Conservation (phyloP, 169 alveolate genomes). For the Eimeria praecox region DNA sequence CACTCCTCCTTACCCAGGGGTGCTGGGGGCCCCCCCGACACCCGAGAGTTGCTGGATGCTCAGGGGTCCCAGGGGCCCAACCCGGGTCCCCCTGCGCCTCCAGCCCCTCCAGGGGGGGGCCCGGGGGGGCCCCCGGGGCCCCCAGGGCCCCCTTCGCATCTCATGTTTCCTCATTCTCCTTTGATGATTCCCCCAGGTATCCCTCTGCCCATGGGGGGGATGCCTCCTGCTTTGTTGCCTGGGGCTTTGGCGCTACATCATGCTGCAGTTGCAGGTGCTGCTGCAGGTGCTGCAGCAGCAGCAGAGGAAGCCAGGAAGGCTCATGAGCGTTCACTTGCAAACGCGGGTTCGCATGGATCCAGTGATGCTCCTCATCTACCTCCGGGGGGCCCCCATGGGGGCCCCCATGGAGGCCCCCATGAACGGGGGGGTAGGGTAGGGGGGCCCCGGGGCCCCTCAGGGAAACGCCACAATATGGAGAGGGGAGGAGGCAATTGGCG, state of each 20-base stretch:
- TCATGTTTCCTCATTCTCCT: conserved; percentile 45
- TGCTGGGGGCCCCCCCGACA: conserved; percentile 9
- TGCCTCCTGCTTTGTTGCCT: conserved; percentile 60
- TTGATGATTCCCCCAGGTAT: conserved; percentile 65
- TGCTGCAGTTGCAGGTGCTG: conserved; percentile 73
- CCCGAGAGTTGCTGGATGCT: not conserved
- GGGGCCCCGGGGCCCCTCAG: conserved; percentile 27
- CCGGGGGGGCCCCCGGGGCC: conserved; percentile 23
- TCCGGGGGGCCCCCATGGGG: conserved; percentile 33
- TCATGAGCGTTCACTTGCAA: conserved; percentile 12
- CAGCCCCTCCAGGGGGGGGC: conserved; percentile 4
- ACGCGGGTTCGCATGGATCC: not conserved
- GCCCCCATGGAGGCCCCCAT: conserved; percentile 26
- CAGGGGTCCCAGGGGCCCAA: not conserved
- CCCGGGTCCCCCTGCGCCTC: not conserved
- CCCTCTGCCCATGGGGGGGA: conserved; percentile 45
- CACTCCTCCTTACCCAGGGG: not conserved
- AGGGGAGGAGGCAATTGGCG: conserved; percentile 28
- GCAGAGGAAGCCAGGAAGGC: conserved; percentile 62
- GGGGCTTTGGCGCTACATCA: conserved; percentile 65
- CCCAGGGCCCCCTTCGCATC: conserved; percentile 11
- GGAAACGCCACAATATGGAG: conserved; percentile 22
- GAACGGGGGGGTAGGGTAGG: too few relatives aligned
- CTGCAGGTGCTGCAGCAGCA: conserved; percentile 73
- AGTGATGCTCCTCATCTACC: not conserved